These are phyloP conservation scores for Salix brachista DNA, from an alignment of 345 rosid species.

Conservation along the genomic window DNA sequence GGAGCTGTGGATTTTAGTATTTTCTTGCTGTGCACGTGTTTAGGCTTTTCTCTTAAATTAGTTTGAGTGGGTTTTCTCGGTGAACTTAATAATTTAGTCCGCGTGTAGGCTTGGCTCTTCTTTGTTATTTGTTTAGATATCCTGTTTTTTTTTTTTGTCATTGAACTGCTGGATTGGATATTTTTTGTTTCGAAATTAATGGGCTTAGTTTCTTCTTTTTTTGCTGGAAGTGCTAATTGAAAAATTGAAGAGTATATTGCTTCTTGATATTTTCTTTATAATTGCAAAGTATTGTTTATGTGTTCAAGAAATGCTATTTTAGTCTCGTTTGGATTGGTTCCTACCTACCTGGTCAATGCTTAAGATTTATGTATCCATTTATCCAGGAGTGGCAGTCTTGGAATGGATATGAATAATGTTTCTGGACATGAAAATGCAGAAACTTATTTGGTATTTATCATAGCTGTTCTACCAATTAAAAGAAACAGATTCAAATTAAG, in stretches of 20 bases:
- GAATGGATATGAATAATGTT: constrained; percentile 39
- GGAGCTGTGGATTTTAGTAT: background rate
- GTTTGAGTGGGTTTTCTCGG: background rate
- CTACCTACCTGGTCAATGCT: background rate
- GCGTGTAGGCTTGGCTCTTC: background rate
- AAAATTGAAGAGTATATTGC: background rate
- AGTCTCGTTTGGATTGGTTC: background rate
- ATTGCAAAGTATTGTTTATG: background rate
- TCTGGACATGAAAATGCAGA: constrained; percentile 34
- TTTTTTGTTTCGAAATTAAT: background rate
- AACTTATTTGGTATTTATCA: constrained; percentile 30
- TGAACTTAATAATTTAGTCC: background rate
- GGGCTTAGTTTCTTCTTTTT: background rate
- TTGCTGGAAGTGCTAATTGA: background rate
- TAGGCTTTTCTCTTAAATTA: background rate
- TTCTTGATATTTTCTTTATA: background rate
- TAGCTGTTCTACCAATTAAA: background rate
- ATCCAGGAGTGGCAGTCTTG: constrained; percentile 33
- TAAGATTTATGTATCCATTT: background rate
- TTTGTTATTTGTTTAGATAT: background rate
- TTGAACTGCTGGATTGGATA: background rate
- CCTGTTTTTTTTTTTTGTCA: background rate
- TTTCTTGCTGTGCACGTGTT: background rate
- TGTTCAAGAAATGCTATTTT: background rate
- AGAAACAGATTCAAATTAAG: background rate